A percentile compares a stretch with the other conserved stretches of the same genome.
These are phyloP conservation scores for Neofusicoccum cordaticola DNA, from an alignment of 2,329 filamentous ascomycete species.

Conservation along the genomic window DNA sequence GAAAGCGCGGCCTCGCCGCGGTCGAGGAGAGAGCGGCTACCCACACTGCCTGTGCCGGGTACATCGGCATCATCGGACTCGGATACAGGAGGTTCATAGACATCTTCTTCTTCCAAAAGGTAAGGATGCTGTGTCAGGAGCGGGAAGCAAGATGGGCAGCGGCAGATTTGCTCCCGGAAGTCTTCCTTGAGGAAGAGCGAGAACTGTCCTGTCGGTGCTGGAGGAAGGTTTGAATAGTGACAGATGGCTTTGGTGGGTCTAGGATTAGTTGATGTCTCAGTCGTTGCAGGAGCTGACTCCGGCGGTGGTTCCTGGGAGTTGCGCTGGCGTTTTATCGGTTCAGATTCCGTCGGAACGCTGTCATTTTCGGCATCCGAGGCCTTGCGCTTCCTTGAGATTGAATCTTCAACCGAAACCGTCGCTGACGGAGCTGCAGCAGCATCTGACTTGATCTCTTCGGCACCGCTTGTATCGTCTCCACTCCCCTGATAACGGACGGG, in stretches of 20 bases:
- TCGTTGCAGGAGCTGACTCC: slow-evolving; percentile 16
- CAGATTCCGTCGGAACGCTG: neutral
- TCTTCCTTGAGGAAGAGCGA: slow-evolving; percentile 78
- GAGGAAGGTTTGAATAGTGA: slow-evolving; percentile 37
- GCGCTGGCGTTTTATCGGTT: slow-evolving; percentile 14
- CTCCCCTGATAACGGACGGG: slow-evolving; percentile 58
- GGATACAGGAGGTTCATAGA: slow-evolving; percentile 87
- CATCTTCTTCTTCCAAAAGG: slow-evolving; percentile 90
- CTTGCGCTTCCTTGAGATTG: slow-evolving; percentile 45
- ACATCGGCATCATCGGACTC: slow-evolving; percentile 52
- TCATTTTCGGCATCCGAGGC: slow-evolving; percentile 33
- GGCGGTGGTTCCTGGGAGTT: slow-evolving; percentile 10
- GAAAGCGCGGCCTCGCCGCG: slow-evolving; percentile 88
- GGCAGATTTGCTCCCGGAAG: slow-evolving; percentile 82
- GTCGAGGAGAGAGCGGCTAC: slow-evolving; percentile 81
- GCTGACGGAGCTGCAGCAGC: neutral
- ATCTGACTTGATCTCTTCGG: neutral
- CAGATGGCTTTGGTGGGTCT: slow-evolving; percentile 25
- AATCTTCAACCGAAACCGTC: neutral
- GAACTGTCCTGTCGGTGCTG: slow-evolving; percentile 55
- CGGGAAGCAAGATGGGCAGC: slow-evolving; percentile 76
- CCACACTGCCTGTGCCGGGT: slow-evolving; percentile 50
- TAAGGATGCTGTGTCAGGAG: slow-evolving; percentile 69
- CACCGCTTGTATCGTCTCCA: slow-evolving; percentile 19
- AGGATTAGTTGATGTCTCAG: slow-evolving; percentile 34